Percentiles rank a stretch among this genome's conserved stretches.
phyloP scores from a whole-genome alignment of 495 filamentous ascomycete genomes.

The Penicillium atrosanguineum region DNA sequence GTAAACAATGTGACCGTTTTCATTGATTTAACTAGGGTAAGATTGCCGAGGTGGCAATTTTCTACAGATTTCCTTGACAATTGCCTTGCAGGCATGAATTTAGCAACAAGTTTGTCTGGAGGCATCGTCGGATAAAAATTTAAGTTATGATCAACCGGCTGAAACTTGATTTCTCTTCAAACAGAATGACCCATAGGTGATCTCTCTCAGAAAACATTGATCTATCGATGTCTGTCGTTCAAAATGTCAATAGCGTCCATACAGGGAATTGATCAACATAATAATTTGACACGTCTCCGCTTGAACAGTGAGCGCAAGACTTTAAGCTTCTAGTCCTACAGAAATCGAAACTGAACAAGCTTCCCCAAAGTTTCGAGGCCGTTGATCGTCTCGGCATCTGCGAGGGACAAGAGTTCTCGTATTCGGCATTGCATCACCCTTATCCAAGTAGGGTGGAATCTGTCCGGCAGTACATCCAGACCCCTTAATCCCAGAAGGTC shows the following conservation, averaged over 20 bases:
- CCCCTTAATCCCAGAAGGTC: not conserved
- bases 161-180: not conserved
- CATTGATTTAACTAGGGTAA: too few species aligned
- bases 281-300: not conserved
- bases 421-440: not conserved
- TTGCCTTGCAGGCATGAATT: not conserved
- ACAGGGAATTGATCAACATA: not conserved
- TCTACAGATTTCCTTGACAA: not conserved
- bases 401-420: too few species aligned
- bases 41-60: not conserved
- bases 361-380: too few species aligned
- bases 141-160: not conserved
- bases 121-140: not conserved
- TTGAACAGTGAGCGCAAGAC: not conserved
- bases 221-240: not conserved
- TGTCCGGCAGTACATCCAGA: not conserved
- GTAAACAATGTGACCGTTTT: too few species aligned
- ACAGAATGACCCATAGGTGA: not conserved
- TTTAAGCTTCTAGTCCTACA: too few species aligned
- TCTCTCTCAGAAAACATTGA: not conserved
- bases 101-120: not conserved
- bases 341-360: not conserved
- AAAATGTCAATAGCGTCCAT: not conserved
- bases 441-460: not conserved
- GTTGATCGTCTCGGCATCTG: too few species aligned